A percentile compares a stretch with the other conserved stretches of the same genome.
phyloP scores from a whole-genome alignment of 1,139 yeast species.

The Debaryomyces sp. region DNA sequence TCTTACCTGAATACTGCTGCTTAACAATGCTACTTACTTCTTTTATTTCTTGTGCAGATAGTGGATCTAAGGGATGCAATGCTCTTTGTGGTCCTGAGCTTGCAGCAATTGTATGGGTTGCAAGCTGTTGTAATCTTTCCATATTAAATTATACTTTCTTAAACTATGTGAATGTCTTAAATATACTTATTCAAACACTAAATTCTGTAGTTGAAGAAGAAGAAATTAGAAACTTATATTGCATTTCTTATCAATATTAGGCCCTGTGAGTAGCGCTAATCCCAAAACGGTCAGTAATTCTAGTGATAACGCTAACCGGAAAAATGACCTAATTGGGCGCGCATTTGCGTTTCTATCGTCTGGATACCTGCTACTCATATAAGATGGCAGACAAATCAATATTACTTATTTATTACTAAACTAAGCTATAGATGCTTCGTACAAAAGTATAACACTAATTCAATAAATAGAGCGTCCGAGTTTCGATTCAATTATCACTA shows the following conservation, averaged over 20 bases:
- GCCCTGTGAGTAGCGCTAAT: background rate
- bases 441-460: background rate
- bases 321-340: background rate
- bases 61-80: slow-evolving; percentile 73
- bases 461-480: slow-evolving; percentile 3
- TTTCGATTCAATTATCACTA: slow-evolving; percentile 21
- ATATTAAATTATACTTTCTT: slow-evolving; percentile 24
- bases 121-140: slow-evolving; percentile 71
- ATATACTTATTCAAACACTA: background rate
- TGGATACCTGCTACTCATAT: background rate
- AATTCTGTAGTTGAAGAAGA: background rate
- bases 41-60: slow-evolving; percentile 58
- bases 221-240: background rate
- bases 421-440: background rate
- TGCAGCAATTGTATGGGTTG: slow-evolving; percentile 63
- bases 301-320: background rate
- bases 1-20: slow-evolving; percentile 43
- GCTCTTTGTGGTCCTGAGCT: slow-evolving; percentile 56
- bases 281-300: background rate
- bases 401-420: background rate
- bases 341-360: background rate
- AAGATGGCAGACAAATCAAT: background rate
- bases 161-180: background rate
- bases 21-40: slow-evolving; percentile 35
- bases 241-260: background rate